A percentile compares a stretch with the other conserved stretches of the same genome.
Conservation (phyloP, 139 green algal genomes). For the Chlorella sp. region DNA sequence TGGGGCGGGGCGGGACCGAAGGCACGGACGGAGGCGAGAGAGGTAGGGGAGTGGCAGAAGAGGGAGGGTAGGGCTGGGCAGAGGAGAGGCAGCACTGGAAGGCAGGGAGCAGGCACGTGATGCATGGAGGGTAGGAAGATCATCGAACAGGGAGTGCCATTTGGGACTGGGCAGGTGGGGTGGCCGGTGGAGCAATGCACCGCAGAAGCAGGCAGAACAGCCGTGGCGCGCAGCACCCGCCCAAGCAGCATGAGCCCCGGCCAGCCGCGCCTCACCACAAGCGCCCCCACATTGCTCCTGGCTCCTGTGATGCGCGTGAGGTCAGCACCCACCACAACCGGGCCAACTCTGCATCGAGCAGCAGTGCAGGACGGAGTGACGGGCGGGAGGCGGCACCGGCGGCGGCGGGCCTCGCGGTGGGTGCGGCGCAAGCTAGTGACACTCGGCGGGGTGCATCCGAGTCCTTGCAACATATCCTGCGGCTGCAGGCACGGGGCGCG, state of each 20-base stretch:
- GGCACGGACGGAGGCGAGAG: too few relatives aligned
- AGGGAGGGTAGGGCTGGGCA: too few relatives aligned
- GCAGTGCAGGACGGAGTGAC: not conserved
- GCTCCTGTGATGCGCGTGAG: not conserved
- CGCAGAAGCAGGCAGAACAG: not conserved
- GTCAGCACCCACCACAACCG: constrained; percentile 34
- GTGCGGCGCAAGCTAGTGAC: not conserved
- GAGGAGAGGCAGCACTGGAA: too few relatives aligned
- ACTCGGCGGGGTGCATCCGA: not conserved
- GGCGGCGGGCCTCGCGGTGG: not conserved
- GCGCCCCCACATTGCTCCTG: not conserved
- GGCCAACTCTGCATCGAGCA: constrained; percentile 16
- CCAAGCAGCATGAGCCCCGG: not conserved
- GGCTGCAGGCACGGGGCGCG: too few relatives aligned
- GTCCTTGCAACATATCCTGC: too few relatives aligned
- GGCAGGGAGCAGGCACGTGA: too few relatives aligned
- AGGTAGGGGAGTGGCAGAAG: too few relatives aligned
- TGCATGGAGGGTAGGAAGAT: too few relatives aligned
- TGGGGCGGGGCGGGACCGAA: not conserved
- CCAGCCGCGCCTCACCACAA: constrained; percentile 37
- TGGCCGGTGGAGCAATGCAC: not conserved
- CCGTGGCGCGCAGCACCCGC: too few relatives aligned
- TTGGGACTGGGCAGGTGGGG: too few relatives aligned
- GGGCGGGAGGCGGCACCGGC: not conserved
- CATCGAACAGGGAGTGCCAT: too few relatives aligned